A percentile compares a stretch with the other conserved stretches of the same genome.
Evolutionary conservation across 2,329 filamentous ascomycete species (phyloP).

Genomic region (Tympanopsis confertula): DNA sequence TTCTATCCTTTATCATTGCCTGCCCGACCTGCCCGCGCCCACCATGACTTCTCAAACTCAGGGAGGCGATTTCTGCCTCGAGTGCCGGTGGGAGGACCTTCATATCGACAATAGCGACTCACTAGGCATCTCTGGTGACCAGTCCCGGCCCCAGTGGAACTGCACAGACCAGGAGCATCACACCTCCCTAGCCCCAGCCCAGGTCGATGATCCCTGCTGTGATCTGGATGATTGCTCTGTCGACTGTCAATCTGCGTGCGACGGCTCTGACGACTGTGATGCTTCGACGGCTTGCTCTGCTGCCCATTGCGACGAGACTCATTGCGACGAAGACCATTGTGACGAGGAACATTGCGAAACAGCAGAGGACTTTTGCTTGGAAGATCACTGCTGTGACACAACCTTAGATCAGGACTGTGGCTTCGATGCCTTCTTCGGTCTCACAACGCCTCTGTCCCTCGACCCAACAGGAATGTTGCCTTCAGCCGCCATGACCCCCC

Average conservation of each 20-base stretch:
- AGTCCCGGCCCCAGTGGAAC: not conserved
- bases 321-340: slow-evolving; percentile 11
- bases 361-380: slow-evolving; percentile 21
- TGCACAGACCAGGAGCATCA: slow-evolving; percentile 16
- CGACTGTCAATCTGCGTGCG: slow-evolving; percentile 23
- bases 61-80: slow-evolving; percentile 21
- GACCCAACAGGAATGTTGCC: too few relatives aligned
- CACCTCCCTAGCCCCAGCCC: slow-evolving; percentile 11
- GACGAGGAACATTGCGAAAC: slow-evolving; percentile 12
- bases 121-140: slow-evolving; percentile 12
- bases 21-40: not conserved
- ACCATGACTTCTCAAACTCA: slow-evolving; percentile 17
- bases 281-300: slow-evolving; percentile 19
- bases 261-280: slow-evolving; percentile 25
- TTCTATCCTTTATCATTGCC: not conserved
- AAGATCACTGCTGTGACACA: slow-evolving; percentile 18
- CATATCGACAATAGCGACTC: slow-evolving; percentile 17
- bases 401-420: not conserved
- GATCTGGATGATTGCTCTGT: slow-evolving; percentile 21
- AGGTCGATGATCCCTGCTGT: slow-evolving; percentile 21
- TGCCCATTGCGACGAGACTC: slow-evolving; percentile 4
- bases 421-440: not conserved
- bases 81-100: slow-evolving; percentile 25
- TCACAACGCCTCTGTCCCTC: not conserved
- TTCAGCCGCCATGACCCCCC: too few relatives aligned